phyloP scores from a whole-genome alignment of 2,329 filamentous ascomycete species.

The Epichloe baconii region DNA sequence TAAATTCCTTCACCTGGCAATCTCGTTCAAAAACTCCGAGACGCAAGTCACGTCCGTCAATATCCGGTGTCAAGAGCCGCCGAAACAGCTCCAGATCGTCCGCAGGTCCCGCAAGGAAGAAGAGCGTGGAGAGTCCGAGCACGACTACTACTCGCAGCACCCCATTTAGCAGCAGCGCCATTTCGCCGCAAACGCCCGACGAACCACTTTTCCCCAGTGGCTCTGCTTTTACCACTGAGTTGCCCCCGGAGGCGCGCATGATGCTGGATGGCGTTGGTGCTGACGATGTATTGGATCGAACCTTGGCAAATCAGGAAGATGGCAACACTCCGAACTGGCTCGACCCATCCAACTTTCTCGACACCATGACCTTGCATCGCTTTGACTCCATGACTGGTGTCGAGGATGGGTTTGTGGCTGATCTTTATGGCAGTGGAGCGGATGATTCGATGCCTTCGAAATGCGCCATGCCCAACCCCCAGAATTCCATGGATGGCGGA shows the following conservation, averaged over 20 bases:
- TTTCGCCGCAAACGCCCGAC: constrained; percentile 9
- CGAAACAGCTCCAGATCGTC: constrained; percentile 2
- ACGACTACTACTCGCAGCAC: background rate
- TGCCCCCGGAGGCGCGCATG: constrained; percentile 30
- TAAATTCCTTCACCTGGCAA: background rate
- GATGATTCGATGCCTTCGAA: constrained; percentile 2
- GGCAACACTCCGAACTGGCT: background rate
- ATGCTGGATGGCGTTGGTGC: constrained; percentile 21
- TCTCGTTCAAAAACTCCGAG: background rate
- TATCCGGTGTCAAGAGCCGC: background rate
- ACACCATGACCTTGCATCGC: constrained; percentile 1
- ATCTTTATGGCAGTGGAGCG: background rate
- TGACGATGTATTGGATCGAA: constrained; percentile 12
- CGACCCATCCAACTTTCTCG: background rate
- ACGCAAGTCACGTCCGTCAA: background rate
- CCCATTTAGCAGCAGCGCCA: constrained; percentile 3
- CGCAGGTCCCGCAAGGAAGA: background rate
- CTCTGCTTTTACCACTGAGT: constrained; percentile 28
- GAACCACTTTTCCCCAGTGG: constrained; percentile 6
- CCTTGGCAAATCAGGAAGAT: constrained; percentile 9
- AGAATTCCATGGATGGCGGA: constrained; percentile 9
- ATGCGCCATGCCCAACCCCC: background rate
- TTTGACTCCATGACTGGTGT: background rate
- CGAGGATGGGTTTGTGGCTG: constrained; percentile 1
- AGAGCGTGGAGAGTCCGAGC: background rate